Base-by-base conservation (phyloP, 768 basidiomycete genomes). In the Daedaleopsis nitida region DNA sequence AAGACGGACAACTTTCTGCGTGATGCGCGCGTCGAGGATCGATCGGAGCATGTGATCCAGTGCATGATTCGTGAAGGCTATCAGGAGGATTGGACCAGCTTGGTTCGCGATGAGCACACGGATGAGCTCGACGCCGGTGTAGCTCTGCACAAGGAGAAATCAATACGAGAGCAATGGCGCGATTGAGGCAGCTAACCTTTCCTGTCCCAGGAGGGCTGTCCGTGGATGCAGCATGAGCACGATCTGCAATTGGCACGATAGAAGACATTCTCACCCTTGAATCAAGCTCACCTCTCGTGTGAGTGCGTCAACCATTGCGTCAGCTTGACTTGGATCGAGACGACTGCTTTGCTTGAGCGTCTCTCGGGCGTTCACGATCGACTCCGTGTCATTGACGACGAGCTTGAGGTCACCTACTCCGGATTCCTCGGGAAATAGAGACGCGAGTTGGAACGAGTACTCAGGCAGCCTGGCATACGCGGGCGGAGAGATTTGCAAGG, bases 1-100 rank as follows among this genome's bases (percentile, higher is more conserved):
- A 11, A 91, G 77, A 1, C 91, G 85, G 3, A 91, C 81, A 19
- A 92, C 77, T 35, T 83, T 81, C 0, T 74, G 71, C 0, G 89
- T 90, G 62, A 92, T 89, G 0, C 73, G 70, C 0, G 81, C 82
- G 64, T 92, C 87, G 0, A 91, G 77, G 7, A 91, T 81, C 0
- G 84, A 83, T 9, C 75, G 74, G 1, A 92, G 74, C 74, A 91
- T 80, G 63, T 91, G 88, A 57, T 92, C 90, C 1, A 92, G 77
- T 0, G 91, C 91, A 49, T 91, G 91, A 64, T 92, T 91, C 0
- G 91, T 92, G 72, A 86, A 90, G 0, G 89, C 81, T 38, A 86
- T 80, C 68, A 86, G 72, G 7, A 80, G 58, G 55, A 60, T 19
- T 6, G 42, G 32, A 1, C 76, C 73, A 51, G 85, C 70, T 7